Percentiles rank a stretch among this genome's conserved stretches.
These are phyloP conservation scores for Saccharomyces hybrid DNA, from an alignment of 1,139 yeast genomes.

Conservation along the genomic window DNA sequence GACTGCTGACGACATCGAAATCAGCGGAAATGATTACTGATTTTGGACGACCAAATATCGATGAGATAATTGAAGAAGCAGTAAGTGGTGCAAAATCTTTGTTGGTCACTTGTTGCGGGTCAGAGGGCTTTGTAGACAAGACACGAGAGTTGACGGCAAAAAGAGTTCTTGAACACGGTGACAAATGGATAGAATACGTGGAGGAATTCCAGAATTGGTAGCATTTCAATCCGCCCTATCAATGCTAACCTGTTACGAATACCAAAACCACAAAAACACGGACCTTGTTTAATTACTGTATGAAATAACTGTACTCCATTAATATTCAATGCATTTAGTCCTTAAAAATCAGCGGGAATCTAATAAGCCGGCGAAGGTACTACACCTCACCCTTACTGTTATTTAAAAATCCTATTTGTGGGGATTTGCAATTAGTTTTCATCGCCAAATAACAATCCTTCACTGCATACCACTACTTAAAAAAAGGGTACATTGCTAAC, in stretches of 20 bases:
- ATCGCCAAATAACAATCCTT: too few relatives aligned
- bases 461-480: too few relatives aligned
- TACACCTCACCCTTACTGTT: too few relatives aligned
- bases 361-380: too few relatives aligned
- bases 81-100: constrained; percentile 25
- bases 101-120: constrained; percentile 45
- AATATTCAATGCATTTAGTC: too few relatives aligned
- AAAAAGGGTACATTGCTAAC: too few relatives aligned
- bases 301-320: too few relatives aligned
- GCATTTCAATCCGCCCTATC: neutral
- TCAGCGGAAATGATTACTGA: constrained; percentile 9
- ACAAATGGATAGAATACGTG: constrained; percentile 17
- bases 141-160: constrained; percentile 36
- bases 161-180: constrained; percentile 12
- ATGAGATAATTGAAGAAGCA: constrained; percentile 31
- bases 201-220: constrained; percentile 28
- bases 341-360: too few relatives aligned
- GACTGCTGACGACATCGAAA: neutral
- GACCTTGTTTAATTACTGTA: too few relatives aligned
- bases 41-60: constrained; percentile 44
- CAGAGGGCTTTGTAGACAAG: constrained; percentile 48
- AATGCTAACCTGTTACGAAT: neutral
- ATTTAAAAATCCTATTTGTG: too few relatives aligned
- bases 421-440: too few relatives aligned
- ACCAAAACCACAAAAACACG: too few relatives aligned